Percentiles rank a stretch among this genome's conserved stretches.
Conservation (phyloP, 2,329 filamentous ascomycete genomes). For the Trichoderma endophyticum region DNA sequence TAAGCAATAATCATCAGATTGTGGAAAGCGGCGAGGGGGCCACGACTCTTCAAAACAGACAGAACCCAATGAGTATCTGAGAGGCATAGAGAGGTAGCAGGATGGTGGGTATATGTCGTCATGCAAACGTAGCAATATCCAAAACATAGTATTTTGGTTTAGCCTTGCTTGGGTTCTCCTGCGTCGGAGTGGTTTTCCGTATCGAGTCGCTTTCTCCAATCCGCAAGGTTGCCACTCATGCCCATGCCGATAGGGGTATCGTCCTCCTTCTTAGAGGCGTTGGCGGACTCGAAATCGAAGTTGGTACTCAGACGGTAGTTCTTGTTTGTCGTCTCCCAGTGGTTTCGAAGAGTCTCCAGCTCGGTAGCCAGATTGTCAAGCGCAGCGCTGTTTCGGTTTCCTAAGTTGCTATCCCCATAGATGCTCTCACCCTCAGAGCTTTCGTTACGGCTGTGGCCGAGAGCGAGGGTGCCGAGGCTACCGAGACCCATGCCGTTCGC, state of each 20-base stretch:
- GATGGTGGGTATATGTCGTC: slow-evolving; percentile 34
- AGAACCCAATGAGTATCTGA: not conserved
- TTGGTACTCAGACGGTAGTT: slow-evolving; percentile 87
- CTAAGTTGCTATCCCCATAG: slow-evolving; percentile 52
- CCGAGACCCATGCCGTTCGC: slow-evolving; percentile 39
- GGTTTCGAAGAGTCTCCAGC: slow-evolving; percentile 81
- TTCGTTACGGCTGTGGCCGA: slow-evolving; percentile 50
- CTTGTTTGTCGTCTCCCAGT: slow-evolving; percentile 96
- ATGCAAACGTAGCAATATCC: slow-evolving; percentile 31
- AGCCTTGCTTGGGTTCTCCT: slow-evolving; percentile 29
- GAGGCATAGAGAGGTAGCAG: slow-evolving; percentile 25
- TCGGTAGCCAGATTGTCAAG: slow-evolving; percentile 90
- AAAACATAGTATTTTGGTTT: slow-evolving; percentile 23
- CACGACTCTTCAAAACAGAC: not conserved
- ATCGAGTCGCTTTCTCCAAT: slow-evolving; percentile 78
- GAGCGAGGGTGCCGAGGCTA: not conserved
- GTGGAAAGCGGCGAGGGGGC: not conserved
- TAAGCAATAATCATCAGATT: slow-evolving; percentile 12
- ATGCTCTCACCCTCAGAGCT: slow-evolving; percentile 61
- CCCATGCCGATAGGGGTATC: slow-evolving; percentile 42
- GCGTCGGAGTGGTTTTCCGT: slow-evolving; percentile 36
- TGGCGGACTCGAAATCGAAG: slow-evolving; percentile 72
- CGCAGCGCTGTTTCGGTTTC: slow-evolving; percentile 60
- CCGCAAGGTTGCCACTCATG: slow-evolving; percentile 69
- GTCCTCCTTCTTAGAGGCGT: slow-evolving; percentile 42